Evolutionary conservation across 371 early-diverging fungal species (phyloP), one percentile per base, ranked within the genome.

Genomic region (Fennellomyces sp.): DNA sequence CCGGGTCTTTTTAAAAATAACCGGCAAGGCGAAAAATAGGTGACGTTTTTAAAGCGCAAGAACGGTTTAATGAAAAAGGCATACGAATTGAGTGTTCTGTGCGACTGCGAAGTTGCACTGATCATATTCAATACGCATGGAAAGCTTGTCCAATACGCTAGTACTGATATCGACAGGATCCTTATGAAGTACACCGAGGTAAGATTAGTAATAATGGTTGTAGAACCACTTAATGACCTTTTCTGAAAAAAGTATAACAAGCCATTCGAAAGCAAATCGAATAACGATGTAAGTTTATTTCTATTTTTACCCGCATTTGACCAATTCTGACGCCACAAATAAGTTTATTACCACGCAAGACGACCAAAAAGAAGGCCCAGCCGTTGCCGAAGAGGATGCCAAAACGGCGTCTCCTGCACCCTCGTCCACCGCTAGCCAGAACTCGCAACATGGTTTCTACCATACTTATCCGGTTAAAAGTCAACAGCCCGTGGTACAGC

Each of bases 41-140:
- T 97, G 39, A 97, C 97, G 4, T 98, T 97, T 75, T 83, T 91
- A 56, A 98, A 98, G 76, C 87, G 99, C 61, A 98, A 98, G 81
- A 88, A 90, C 56, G 99, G 99, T 15, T 82, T 99, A 50, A 96
- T 99, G 94, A 99, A 99, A 80, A 99, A 99, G 76, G 98, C 99
- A 3, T 97, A 95, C 76, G 99, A 99, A 76, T 89, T 99, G 31
- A 91, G 91, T 64, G 94, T 96, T 3, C 85, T 99, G 27, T 99
- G 99, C 81, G 94, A 94, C 68, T 95, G 97, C 72, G 96, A 99
- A 73, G 93, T 99, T 42, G 96, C 93, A 1, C 78, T 97, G 26
- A 92, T 97, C 57, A 94, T 97, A 66, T 96, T 97, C 78, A 92
- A 91, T 66, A 87, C 88, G 25, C 92, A 92, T 66, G 90, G 92